These are phyloP conservation scores for Epithemia pelagica DNA, from an alignment of 108 stramenopile species.

Conservation along the genomic window DNA sequence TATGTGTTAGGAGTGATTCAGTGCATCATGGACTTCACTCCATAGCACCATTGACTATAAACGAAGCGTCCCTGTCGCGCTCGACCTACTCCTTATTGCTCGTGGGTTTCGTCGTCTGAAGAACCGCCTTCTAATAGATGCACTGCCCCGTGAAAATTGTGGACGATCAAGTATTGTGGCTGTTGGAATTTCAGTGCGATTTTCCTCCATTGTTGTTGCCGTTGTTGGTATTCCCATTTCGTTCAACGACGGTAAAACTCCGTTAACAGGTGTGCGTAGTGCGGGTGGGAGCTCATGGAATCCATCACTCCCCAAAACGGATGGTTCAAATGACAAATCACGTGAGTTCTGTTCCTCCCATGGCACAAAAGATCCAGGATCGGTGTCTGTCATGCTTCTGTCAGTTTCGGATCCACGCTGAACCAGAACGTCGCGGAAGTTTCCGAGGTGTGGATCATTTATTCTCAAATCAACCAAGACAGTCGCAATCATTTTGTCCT, in stretches of 20 bases:
- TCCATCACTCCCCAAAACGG: neutral
- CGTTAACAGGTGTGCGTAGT: too few relatives aligned
- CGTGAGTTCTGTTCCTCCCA: neutral
- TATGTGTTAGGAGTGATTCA: too few relatives aligned
- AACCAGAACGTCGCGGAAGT: neutral
- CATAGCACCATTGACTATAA: neutral
- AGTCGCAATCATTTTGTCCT: slow-evolving; percentile 80
- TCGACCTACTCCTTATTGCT: neutral
- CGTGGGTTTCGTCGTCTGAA: neutral
- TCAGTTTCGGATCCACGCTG: slow-evolving; percentile 6
- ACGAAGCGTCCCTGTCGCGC: neutral
- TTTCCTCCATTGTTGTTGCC: too few relatives aligned
- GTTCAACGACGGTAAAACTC: too few relatives aligned
- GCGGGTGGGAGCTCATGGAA: neutral
- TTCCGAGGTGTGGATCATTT: neutral
- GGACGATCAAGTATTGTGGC: neutral
- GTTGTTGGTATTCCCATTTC: too few relatives aligned
- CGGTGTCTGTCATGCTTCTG: slow-evolving; percentile 27
- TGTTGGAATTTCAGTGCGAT: neutral
- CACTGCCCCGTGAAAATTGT: neutral
- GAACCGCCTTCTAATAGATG: neutral
- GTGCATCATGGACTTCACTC: too few relatives aligned
- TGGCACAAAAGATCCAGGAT: neutral
- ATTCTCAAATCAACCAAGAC: slow-evolving; percentile 66
- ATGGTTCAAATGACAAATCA: neutral